Base-by-base conservation (phyloP, 139 green algal species). In the Volvox africanus region DNA sequence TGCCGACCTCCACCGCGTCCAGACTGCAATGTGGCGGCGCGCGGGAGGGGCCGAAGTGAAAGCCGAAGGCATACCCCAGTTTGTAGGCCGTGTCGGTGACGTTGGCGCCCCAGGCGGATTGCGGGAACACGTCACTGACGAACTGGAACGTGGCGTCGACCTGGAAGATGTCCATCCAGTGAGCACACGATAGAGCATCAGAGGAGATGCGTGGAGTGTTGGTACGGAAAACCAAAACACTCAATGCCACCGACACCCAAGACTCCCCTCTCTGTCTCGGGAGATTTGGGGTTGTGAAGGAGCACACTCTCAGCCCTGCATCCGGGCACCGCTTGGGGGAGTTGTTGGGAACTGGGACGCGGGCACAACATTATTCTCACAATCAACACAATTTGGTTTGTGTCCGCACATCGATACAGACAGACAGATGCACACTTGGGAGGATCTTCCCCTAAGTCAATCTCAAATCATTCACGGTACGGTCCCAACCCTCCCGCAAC, bases 101-200 rank as follows among this genome's bases (percentile, higher is more conserved):
- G n/a, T 93, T 75, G 37, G 84, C 9, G 24, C 89, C 89, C 90
- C 90, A 93, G 26, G 83, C 16, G 61, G 62, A 26, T 0, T 30
- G 35, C 0, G 90, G 90, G 50, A 88, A 83, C 22, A 90, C 65
- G 5, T 93, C 77, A 14, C 17, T 13, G 21, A 67, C 22, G 37
- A 93, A 91, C 90, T 93, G 90, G 79, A 80, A 91, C 14, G 44
- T 87, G 35, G 87, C 91, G 14, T 77, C 67, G 16, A 93, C 91
- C 37, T 89, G 84, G 0, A 36, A 21, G 71, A 21, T 28, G 44
- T 9, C 44, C 44, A n/a, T n/a, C n/a, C n/a, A n/a, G n/a, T n/a
- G 44, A 9, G 44, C 44, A 55, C 44, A 55, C 9, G 44, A 9
- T 5, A 9, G 44, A 9, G 44, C n/a, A n/a, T 19, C 61, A 84